These are phyloP conservation scores for Ceratocystis alfenasii DNA, from an alignment of 2,329 filamentous ascomycete species.

Conservation along the genomic window DNA sequence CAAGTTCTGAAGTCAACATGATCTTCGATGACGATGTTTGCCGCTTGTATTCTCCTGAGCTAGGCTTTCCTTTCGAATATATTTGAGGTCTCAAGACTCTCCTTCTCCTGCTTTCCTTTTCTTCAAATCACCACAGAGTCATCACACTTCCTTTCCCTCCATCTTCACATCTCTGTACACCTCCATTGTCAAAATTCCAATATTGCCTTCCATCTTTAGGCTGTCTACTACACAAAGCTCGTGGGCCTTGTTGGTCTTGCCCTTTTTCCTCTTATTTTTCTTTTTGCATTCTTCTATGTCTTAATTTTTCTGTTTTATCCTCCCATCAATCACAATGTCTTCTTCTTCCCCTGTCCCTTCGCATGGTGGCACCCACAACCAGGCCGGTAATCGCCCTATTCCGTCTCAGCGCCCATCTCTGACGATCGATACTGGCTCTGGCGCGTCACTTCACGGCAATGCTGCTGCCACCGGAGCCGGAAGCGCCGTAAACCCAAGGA, in stretches of 20 bases:
- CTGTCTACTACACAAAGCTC: no score
- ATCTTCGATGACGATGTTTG: background rate
- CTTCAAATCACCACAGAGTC: background rate
- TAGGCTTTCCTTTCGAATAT: background rate
- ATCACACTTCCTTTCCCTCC: background rate
- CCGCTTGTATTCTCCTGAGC: background rate
- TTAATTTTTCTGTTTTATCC: no score
- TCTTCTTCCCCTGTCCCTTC: background rate
- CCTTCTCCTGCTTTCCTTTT: background rate
- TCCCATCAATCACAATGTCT: no score
- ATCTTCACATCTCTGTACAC: background rate
- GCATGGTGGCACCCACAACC: no score
- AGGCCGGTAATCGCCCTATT: background rate
- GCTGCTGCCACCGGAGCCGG: background rate
- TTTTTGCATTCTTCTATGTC: no score
- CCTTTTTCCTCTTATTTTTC: no score
- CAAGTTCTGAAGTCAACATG: background rate
- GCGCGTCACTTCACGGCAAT: background rate
- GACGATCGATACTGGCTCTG: conserved; percentile 15
- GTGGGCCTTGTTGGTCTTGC: no score
- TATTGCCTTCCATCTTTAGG: no score
- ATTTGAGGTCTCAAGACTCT: background rate
- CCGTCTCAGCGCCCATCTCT: conserved; percentile 15
- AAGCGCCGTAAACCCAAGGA: background rate
- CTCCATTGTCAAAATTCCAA: background rate